These are phyloP conservation scores for Acacia confusa DNA, from an alignment of 306 rosid species.

Conservation along the genomic window DNA sequence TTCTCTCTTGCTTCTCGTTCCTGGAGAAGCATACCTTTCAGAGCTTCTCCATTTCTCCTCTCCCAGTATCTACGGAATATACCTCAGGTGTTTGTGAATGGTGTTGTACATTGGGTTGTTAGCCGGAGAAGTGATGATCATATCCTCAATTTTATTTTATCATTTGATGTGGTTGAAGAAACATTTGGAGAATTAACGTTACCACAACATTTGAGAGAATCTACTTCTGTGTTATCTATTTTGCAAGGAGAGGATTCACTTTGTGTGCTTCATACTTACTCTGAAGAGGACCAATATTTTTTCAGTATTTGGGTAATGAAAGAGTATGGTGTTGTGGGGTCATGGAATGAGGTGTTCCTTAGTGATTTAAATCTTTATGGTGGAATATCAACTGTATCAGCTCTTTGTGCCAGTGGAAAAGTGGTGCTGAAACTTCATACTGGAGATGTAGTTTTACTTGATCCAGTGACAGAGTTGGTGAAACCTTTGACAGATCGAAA, in stretches of 20 bases:
- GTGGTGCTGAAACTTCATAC: not conserved
- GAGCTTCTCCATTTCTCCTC: not conserved
- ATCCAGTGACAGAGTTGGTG: not conserved
- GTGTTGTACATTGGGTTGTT: not conserved
- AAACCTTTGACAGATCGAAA: not conserved
- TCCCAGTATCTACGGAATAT: not conserved
- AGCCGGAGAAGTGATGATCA: not conserved
- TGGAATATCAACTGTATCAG: too few relatives aligned
- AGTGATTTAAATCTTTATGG: too few relatives aligned
- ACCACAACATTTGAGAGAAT: not conserved
- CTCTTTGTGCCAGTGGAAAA: not conserved
- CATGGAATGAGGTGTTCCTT: slow-evolving; percentile 1
- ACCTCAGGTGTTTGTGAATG: not conserved
- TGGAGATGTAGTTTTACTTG: not conserved
- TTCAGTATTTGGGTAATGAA: not conserved
- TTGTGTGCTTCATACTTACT: not conserved
- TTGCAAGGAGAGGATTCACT: not conserved
- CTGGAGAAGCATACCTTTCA: not conserved
- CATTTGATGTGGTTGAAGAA: not conserved
- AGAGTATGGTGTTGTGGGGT: not conserved
- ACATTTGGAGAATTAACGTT: not conserved
- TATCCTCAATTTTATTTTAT: not conserved
- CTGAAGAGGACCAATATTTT: not conserved
- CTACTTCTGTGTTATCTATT: not conserved
- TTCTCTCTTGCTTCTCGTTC: not conserved